These are phyloP conservation scores for Nicotiana tomentosiformis DNA, from an alignment of 257 asterid species.

Conservation along the genomic window DNA sequence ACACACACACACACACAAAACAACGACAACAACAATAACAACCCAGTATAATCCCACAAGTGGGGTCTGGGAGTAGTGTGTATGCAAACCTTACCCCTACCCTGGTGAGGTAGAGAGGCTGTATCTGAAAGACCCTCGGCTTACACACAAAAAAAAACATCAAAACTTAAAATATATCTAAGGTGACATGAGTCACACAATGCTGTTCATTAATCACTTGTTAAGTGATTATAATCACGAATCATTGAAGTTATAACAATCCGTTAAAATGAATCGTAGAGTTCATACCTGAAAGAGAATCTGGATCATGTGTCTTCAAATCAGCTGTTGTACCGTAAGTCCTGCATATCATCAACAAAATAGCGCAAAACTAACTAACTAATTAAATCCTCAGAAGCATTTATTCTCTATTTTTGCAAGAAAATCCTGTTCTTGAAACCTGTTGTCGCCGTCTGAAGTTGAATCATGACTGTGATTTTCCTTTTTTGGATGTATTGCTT, in stretches of 20 bases:
- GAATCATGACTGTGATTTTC: slow-evolving; percentile 20
- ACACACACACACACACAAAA: not conserved
- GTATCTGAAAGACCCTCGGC: too few relatives aligned
- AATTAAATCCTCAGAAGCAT: not conserved
- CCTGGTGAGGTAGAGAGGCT: too few relatives aligned
- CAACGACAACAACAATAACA: too few relatives aligned
- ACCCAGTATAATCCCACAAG: too few relatives aligned
- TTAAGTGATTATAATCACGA: not conserved
- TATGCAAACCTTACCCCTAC: too few relatives aligned
- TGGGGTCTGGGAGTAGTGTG: too few relatives aligned
- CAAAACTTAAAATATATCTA: not conserved
- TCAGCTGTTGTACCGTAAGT: slow-evolving; percentile 18
- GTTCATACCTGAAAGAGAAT: slow-evolving; percentile 34
- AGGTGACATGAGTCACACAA: not conserved
- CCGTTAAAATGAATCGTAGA: not conserved
- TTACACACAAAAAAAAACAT: not conserved
- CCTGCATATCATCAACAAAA: slow-evolving; percentile 31
- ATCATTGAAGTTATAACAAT: not conserved
- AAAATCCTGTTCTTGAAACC: slow-evolving; percentile 23
- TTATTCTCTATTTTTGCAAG: not conserved
- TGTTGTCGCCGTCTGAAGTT: slow-evolving; percentile 8
- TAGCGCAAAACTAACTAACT: not conserved
- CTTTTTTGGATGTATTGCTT: slow-evolving; percentile 53
- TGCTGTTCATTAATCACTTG: not conserved
- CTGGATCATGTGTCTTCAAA: slow-evolving; percentile 21